phyloP scores from a whole-genome alignment of 2,329 filamentous ascomycete species.

The Cryphonectria japonica region DNA sequence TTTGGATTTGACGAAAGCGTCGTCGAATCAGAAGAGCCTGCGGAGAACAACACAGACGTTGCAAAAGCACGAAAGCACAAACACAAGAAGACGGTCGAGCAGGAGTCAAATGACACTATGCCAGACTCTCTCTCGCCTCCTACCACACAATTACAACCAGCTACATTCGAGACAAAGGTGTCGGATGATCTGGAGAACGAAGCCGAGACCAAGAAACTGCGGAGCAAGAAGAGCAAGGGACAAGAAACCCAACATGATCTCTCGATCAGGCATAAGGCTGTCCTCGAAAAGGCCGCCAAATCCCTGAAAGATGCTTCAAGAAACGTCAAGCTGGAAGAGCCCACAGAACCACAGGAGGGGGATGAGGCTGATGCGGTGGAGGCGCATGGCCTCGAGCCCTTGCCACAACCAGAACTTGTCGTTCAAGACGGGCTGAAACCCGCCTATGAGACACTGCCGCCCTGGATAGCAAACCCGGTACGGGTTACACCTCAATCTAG shows the following conservation, averaged over 20 bases:
- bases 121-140: slow-evolving; percentile 1
- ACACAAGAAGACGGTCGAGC: not conserved
- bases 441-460: slow-evolving; percentile 76
- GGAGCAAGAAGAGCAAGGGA: slow-evolving; percentile 24
- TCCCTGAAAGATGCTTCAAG: slow-evolving; percentile 33
- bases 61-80: not conserved
- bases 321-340: slow-evolving; percentile 38
- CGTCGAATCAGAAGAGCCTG: not conserved
- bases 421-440: slow-evolving; percentile 61
- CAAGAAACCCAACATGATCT: slow-evolving; percentile 38
- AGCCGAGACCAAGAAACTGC: not conserved
- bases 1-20: slow-evolving; percentile 15
- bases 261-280: slow-evolving; percentile 37
- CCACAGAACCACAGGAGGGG: slow-evolving; percentile 34
- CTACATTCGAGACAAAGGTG: too few species aligned
- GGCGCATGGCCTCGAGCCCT: slow-evolving; percentile 74
- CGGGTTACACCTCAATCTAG: slow-evolving; percentile 64
- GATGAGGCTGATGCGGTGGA: slow-evolving; percentile 39
- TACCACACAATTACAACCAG: not conserved
- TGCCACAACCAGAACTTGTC: slow-evolving; percentile 75
- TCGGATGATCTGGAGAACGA: not conserved
- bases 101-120: not conserved
- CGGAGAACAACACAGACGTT: not conserved
- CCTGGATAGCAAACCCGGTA: slow-evolving; percentile 80
- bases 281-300: slow-evolving; percentile 36